A percentile compares a stretch with the other conserved stretches of the same genome.
These are phyloP conservation scores for Candolleomyces aberdarensis DNA, from an alignment of 768 basidiomycete species.

Conservation along the genomic window DNA sequence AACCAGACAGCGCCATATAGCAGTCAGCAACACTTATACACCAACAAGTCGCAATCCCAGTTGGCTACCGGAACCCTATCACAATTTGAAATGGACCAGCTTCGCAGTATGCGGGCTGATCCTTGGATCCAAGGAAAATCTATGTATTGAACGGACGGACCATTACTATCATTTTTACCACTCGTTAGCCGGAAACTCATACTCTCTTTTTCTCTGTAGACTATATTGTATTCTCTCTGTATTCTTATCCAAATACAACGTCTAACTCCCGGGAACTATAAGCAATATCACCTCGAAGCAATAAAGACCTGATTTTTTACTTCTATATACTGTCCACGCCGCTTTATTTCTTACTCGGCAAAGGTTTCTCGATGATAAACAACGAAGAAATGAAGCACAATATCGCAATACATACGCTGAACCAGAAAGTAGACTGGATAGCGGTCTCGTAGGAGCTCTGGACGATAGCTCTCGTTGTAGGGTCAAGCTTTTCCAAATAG, in stretches of 20 bases:
- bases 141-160: no score
- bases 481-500: slow-evolving; percentile 43
- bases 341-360: slow-evolving; percentile 13
- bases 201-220: no score
- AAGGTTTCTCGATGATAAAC: slow-evolving; percentile 52
- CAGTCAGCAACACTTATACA: no score
- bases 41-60: no score
- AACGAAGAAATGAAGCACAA: slow-evolving; percentile 41
- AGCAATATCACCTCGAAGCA: no score
- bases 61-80: not conserved
- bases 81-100: not conserved
- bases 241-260: no score
- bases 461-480: slow-evolving; percentile 32
- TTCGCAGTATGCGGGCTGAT: not conserved
- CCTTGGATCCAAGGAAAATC: not conserved
- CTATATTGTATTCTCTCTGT: no score
- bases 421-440: slow-evolving; percentile 45
- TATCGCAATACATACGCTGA: slow-evolving; percentile 39
- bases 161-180: no score
- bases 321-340: not conserved
- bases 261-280: no score
- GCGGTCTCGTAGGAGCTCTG: slow-evolving; percentile 42
- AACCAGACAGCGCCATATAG: not conserved
- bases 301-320: not conserved
- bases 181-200: no score